phyloP scores from a whole-genome alignment of 73 alveolate species.

The Paramecium bursaria region DNA sequence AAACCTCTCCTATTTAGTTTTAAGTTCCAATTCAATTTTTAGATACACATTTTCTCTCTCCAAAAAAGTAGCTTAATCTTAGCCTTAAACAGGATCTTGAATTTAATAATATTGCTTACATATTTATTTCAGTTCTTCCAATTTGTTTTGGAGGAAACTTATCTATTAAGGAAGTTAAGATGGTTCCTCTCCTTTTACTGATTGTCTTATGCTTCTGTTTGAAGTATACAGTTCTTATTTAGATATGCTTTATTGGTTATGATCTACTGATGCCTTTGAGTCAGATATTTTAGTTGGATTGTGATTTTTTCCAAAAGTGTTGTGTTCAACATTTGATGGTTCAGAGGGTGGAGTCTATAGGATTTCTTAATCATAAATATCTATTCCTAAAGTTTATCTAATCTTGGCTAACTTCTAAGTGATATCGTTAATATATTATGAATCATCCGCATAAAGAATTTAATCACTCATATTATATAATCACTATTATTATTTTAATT shows the following conservation, averaged over 20 bases:
- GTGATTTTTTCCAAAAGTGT: conserved; percentile 16
- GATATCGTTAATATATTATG: conserved; percentile 4
- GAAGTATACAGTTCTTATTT: too few species aligned
- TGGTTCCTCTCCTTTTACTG: not conserved
- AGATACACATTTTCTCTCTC: conserved; percentile 50
- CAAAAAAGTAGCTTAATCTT: conserved; percentile 37
- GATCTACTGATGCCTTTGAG: too few species aligned
- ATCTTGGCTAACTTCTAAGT: not conserved
- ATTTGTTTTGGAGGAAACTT: conserved; percentile 22
- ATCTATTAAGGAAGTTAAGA: conserved; percentile 14
- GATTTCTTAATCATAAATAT: conserved; percentile 20
- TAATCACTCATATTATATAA: too few species aligned
- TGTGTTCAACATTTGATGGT: not conserved
- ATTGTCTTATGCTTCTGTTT: not conserved
- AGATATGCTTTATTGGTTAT: too few species aligned
- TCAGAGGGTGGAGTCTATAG: conserved; percentile 32
- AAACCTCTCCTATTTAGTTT: conserved; percentile 40
- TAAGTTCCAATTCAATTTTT: conserved; percentile 39
- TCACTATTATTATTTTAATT: too few species aligned
- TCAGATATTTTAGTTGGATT: not conserved
- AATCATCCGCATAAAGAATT: conserved; percentile 46
- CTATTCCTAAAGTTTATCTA: conserved; percentile 22
- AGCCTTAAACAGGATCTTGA: conserved; percentile 18
- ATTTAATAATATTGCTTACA: not conserved
- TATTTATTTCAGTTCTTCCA: conserved; percentile 29